These are phyloP conservation scores for Cyclostephanos tholiformis DNA, from an alignment of 108 stramenopile species.

Conservation along the genomic window DNA sequence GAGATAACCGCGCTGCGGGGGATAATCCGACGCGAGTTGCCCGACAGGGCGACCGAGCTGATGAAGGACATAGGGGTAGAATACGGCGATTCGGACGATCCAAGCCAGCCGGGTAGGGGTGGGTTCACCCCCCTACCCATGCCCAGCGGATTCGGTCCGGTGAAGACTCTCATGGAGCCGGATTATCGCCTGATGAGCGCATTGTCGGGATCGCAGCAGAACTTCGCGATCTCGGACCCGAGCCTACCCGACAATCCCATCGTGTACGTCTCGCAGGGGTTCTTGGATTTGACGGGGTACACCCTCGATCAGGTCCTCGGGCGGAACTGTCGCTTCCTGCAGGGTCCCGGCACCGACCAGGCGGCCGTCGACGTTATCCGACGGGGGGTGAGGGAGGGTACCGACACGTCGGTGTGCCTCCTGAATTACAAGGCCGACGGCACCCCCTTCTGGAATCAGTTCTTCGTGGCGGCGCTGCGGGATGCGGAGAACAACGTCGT, in stretches of 20 bases:
- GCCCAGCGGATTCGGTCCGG: slow-evolving; percentile 90
- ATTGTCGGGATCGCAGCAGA: slow-evolving; percentile 90
- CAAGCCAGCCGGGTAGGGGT: slow-evolving; percentile 52
- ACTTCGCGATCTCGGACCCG: slow-evolving; percentile 97
- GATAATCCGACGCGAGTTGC: slow-evolving; percentile 67
- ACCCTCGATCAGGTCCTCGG: slow-evolving; percentile 91
- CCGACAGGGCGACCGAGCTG: slow-evolving; percentile 58
- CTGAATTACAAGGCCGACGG: slow-evolving; percentile 96
- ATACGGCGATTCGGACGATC: slow-evolving; percentile 20
- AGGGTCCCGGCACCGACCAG: slow-evolving; percentile 95
- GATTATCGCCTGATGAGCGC: slow-evolving; percentile 89
- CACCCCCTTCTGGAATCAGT: slow-evolving; percentile 97
- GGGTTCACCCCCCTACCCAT: slow-evolving; percentile 84
- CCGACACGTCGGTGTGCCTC: slow-evolving; percentile 86
- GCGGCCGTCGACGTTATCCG: slow-evolving; percentile 86
- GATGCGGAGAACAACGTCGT: slow-evolving; percentile 95
- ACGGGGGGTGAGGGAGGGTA: slow-evolving; percentile 80
- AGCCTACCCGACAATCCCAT: slow-evolving; percentile 97
- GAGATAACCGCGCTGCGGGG: slow-evolving; percentile 76
- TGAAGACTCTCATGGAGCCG: slow-evolving; percentile 92
- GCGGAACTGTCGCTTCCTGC: slow-evolving; percentile 96
- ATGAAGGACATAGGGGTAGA: slow-evolving; percentile 45
- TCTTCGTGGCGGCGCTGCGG: slow-evolving; percentile 94
- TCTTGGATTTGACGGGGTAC: slow-evolving; percentile 95
- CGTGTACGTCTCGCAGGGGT: slow-evolving; percentile 91